Percentiles rank a stretch among this genome's conserved stretches.
Evolutionary conservation across 2,329 filamentous ascomycete species (phyloP).

Genomic region (Fusarium continuum): DNA sequence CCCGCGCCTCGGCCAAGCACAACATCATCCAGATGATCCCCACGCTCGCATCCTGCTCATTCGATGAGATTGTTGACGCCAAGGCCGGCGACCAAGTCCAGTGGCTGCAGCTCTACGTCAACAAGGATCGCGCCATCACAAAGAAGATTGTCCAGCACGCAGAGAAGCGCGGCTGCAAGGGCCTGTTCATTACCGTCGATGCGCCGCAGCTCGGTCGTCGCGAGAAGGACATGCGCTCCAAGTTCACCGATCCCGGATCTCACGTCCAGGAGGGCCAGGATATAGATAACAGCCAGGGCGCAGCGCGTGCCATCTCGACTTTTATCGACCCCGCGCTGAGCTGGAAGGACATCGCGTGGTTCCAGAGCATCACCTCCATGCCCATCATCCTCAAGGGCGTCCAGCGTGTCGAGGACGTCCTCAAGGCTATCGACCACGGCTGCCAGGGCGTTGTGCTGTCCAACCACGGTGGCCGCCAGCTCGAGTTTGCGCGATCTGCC

Average conservation of each 20-base stretch:
- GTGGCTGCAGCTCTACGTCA: conserved; percentile 98
- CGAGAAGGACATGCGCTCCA: conserved; percentile 97
- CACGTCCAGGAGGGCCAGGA: conserved; percentile 80
- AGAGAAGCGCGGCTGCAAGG: conserved; percentile 90
- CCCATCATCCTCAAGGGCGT: conserved; percentile 97
- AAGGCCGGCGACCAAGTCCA: conserved; percentile 81
- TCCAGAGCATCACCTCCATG: conserved; percentile 88
- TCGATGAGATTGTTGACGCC: conserved; percentile 96
- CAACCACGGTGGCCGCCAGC: conserved; percentile 94
- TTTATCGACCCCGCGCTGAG: conserved; percentile 96
- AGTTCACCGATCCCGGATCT: conserved; percentile 85
- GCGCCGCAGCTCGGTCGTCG: conserved; percentile 93
- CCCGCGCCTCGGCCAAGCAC: conserved; percentile 83
- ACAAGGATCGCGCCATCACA: conserved; percentile 93
- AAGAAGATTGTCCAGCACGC: conserved; percentile 90
- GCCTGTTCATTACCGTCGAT: conserved; percentile 97
- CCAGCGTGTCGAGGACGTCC: conserved; percentile 93
- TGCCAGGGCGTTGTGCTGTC: conserved; percentile 92
- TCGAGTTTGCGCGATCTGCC: conserved; percentile 89
- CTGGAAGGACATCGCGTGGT: conserved; percentile 97
- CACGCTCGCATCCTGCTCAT: conserved; percentile 94
- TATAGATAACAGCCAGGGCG: conserved; percentile 90
- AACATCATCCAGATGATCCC: conserved; percentile 98
- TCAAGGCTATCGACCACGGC: conserved; percentile 82
- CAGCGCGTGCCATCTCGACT: conserved; percentile 90